A percentile compares a stretch with the other conserved stretches of the same genome.
Conservation (phyloP, 495 filamentous ascomycete species). For the Hapsidospora chrysogenum region DNA sequence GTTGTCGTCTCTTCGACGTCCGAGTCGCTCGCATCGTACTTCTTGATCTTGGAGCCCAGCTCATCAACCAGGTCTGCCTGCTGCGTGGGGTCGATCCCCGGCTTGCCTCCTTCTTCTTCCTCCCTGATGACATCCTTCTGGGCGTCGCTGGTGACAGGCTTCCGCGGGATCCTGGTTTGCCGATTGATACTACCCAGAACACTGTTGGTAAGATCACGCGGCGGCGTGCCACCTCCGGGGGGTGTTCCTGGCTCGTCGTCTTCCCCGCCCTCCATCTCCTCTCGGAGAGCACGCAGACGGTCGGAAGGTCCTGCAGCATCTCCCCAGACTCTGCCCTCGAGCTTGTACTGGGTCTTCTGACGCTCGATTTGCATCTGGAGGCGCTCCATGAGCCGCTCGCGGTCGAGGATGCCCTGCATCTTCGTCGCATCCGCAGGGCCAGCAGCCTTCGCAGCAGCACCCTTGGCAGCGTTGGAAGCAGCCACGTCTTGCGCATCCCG, state of each 20-base stretch:
- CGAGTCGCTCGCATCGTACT: slow-evolving; percentile 54
- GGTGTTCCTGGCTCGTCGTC: slow-evolving; percentile 11
- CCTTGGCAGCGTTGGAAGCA: slow-evolving; percentile 67
- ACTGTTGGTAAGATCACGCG: slow-evolving; percentile 29
- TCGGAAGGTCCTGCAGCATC: slow-evolving; percentile 73
- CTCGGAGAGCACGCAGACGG: slow-evolving; percentile 75
- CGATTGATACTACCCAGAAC: slow-evolving; percentile 49
- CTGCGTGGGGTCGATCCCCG: slow-evolving; percentile 48
- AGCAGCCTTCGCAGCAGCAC: slow-evolving; percentile 30
- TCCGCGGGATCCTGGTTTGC: slow-evolving; percentile 31
- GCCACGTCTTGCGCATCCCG: slow-evolving; percentile 94
- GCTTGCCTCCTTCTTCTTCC: slow-evolving; percentile 12
- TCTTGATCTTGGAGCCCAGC: slow-evolving; percentile 60
- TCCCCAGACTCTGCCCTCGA: slow-evolving; percentile 89
- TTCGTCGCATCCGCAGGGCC: slow-evolving; percentile 50
- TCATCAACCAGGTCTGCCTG: slow-evolving; percentile 64
- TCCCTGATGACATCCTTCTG: slow-evolving; percentile 23
- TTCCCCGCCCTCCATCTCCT: slow-evolving; percentile 79
- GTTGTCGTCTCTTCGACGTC: slow-evolving; percentile 58
- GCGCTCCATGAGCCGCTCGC: slow-evolving; percentile 78
- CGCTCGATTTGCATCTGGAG: slow-evolving; percentile 89
- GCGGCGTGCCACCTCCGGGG: slow-evolving; percentile 12
- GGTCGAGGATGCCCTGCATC: slow-evolving; percentile 85
- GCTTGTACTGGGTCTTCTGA: slow-evolving; percentile 95
- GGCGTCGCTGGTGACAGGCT: slow-evolving; percentile 27